These are phyloP conservation scores for Annulohypoxylon truncatum DNA, from an alignment of 2,329 filamentous ascomycete genomes.

Conservation along the genomic window DNA sequence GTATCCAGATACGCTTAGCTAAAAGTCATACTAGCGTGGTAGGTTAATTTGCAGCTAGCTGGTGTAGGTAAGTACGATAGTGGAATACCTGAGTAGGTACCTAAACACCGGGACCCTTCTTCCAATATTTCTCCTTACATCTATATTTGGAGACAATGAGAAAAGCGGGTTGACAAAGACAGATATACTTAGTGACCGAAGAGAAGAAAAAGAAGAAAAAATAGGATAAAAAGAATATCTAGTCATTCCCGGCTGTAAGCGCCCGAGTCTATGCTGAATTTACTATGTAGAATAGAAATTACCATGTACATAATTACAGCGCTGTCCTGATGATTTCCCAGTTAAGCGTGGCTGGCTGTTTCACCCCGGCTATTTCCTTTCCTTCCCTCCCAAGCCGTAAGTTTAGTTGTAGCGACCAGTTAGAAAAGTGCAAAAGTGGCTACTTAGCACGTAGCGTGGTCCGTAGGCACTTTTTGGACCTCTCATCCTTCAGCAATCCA, in stretches of 20 bases:
- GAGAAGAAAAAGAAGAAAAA: neutral
- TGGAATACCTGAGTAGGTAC: too few relatives aligned
- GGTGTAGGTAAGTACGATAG: neutral
- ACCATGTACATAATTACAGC: constrained; percentile 3
- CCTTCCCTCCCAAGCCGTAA: constrained; percentile 30
- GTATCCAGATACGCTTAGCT: neutral
- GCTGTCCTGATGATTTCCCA: constrained; percentile 12
- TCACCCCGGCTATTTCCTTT: constrained; percentile 38
- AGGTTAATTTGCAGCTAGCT: constrained; percentile 17
- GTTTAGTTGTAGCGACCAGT: constrained; percentile 32
- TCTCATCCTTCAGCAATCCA: constrained; percentile 32
- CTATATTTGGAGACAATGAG: constrained; percentile 17
- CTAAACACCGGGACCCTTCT: constrained; percentile 19
- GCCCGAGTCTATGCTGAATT: constrained; percentile 26
- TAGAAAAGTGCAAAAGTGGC: constrained; percentile 32
- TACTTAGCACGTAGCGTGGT: constrained; percentile 35
- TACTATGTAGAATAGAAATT: neutral
- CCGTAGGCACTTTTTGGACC: constrained; percentile 21
- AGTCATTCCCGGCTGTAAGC: constrained; percentile 23
- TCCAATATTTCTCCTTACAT: constrained; percentile 5
- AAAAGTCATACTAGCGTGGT: constrained; percentile 9
- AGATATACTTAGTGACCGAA: neutral
- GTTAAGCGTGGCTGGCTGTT: constrained; percentile 25
- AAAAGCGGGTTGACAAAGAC: constrained; percentile 7
- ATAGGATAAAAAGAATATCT: neutral